Percentiles rank a stretch among this genome's conserved stretches.
Conservation (phyloP, 305 asterid genomes). For the Ilex paraguariensis region DNA sequence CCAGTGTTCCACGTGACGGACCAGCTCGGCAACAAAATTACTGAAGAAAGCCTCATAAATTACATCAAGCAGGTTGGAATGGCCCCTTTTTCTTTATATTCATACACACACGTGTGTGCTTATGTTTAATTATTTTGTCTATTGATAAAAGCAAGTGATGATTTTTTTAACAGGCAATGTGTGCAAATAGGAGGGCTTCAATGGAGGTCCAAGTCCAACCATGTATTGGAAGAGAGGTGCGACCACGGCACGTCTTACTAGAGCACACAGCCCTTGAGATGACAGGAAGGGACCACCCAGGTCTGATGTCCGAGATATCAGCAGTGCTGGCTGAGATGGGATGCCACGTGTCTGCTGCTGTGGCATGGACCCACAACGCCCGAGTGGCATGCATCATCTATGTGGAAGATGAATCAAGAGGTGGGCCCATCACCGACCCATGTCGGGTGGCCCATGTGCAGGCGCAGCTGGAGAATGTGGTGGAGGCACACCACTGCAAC, state of each 20-base stretch:
- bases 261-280: conserved; percentile 72
- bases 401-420: conserved; percentile 38
- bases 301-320: conserved; percentile 79
- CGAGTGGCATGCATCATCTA: conserved; percentile 72
- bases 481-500: conserved; percentile 64
- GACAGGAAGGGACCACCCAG: conserved; percentile 80
- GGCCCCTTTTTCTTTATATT: neutral
- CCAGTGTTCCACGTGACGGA: conserved; percentile 91
- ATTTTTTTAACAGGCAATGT: conserved; percentile 42
- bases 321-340: conserved; percentile 72
- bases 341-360: conserved; percentile 68
- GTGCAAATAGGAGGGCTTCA: conserved; percentile 41
- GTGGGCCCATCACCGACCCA: conserved; percentile 43
- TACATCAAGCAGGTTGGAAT: conserved; percentile 59
- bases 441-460: conserved; percentile 55
- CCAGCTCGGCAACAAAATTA: conserved; percentile 63
- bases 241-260: conserved; percentile 28
- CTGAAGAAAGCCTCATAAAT: conserved; percentile 50
- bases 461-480: conserved; percentile 65
- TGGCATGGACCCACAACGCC: conserved; percentile 83
- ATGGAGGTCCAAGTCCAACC: conserved; percentile 19
- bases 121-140: neutral
- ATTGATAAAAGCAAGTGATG: neutral
- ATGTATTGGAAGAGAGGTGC: conserved; percentile 15
- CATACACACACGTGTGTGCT: neutral